Evolutionary conservation across 2,329 filamentous ascomycete genomes (phyloP), one percentile per base, ranked within the genome.

Genomic region (Lecanicillium sp.): DNA sequence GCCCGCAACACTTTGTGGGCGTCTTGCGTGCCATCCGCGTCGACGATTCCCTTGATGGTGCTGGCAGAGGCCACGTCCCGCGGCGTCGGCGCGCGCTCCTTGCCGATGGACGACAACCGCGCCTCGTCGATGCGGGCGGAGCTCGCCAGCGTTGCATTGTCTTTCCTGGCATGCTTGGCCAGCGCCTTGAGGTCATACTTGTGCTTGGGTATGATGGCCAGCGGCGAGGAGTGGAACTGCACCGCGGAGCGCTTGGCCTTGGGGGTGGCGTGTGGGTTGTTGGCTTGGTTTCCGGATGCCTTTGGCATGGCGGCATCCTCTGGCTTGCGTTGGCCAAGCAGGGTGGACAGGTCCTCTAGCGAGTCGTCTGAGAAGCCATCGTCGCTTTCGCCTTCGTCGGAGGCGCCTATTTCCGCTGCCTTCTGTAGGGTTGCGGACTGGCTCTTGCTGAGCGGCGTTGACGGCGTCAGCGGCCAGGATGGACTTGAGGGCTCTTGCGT

Each of bases 381-480:
- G 47, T 80, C 70, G 19, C 71, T 72, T 14, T 73, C 73, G n/a
- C 84, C 82, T 9, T 83, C 81, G 51, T 89, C 85, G 0, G 85
- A 88, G 39, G 76, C 80, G 33, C 70, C 71, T 29, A 89, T 83
- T 40, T 81, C 63, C 11, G 17, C 22, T 22, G 18, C n/a, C 25
- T 14, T 35, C 11, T 13, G 32, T 7, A 27, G 15, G 12, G 19
- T 34, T 4, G 40, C 29, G 25, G 34, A 40, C 11, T 76, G 59
- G 49, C 77, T 66, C 55, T 76, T 65, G 42, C 68, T 62, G 35
- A 61, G 47, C 8, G 41, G 36, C 42, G 47, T 29, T 17, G 39
- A 34, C 9, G 42, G 36, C 38, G 37, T 41, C 11, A 7, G 7
- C 6, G 22, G 11, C 22, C 22, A 11, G 7, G 22, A 11, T 25